These are phyloP conservation scores for Pythium phragmitis DNA, from an alignment of 352 stramenopile species.

Conservation along the genomic window DNA sequence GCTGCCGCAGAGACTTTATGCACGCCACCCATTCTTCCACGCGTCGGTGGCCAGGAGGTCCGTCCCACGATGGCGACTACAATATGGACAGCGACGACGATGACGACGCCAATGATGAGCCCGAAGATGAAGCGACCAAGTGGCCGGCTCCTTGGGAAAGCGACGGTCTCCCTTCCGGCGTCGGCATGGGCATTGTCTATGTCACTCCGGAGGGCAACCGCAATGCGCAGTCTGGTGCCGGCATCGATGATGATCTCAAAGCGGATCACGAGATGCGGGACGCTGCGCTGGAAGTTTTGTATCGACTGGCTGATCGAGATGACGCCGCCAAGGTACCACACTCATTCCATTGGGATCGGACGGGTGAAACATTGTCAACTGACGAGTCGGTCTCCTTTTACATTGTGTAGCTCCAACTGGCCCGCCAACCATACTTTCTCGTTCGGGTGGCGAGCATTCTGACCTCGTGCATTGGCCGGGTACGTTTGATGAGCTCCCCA, in stretches of 20 bases:
- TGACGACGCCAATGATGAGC: slow-evolving; percentile 50
- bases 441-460: slow-evolving; percentile 48
- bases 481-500: slow-evolving; percentile 28
- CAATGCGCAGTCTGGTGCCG: slow-evolving; percentile 34
- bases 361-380: background rate
- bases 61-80: slow-evolving; percentile 34
- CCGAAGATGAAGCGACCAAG: slow-evolving; percentile 45
- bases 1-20: slow-evolving; percentile 52
- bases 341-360: background rate
- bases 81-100: slow-evolving; percentile 59
- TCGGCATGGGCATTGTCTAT: slow-evolving; percentile 81
- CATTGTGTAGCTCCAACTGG: slow-evolving; percentile 48
- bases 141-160: slow-evolving; percentile 81
- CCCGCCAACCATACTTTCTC: slow-evolving; percentile 66
- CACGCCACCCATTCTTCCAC: slow-evolving; percentile 26
- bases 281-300: slow-evolving; percentile 69
- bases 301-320: slow-evolving; percentile 63
- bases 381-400: background rate
- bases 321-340: slow-evolving; percentile 48
- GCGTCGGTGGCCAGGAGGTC: slow-evolving; percentile 22
- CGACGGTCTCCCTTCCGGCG: slow-evolving; percentile 57
- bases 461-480: slow-evolving; percentile 69
- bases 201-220: slow-evolving; percentile 64
- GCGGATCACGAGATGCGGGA: slow-evolving; percentile 80
- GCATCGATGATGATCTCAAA: slow-evolving; percentile 43